These are phyloP conservation scores for Eragrostis curvula DNA, from an alignment of 176 grass and related monocot species.

Conservation along the genomic window DNA sequence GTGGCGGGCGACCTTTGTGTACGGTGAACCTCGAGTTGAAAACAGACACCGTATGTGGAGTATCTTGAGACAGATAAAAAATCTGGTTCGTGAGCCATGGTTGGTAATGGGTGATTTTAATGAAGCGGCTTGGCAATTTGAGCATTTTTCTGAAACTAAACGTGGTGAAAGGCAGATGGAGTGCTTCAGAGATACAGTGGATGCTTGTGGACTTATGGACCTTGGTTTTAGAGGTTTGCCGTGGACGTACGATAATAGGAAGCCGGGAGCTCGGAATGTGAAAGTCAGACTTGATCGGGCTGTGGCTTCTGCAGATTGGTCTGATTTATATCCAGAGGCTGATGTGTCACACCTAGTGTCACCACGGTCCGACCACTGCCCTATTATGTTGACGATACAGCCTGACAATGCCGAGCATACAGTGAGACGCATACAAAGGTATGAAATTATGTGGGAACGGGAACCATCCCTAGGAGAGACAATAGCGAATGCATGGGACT, in stretches of 20 bases:
- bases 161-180: background rate
- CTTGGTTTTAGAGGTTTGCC: background rate
- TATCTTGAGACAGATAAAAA: no score
- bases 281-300: background rate
- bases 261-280: background rate
- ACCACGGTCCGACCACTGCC: background rate
- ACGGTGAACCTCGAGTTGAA: no score
- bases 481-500: background rate
- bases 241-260: background rate
- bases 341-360: background rate
- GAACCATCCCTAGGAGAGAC: accelerated
- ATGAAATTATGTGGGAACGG: background rate
- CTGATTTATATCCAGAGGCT: background rate
- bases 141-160: background rate
- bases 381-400: background rate
- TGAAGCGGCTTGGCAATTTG: background rate
- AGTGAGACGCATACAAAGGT: accelerated
- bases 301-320: accelerated
- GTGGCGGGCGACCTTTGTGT: no score
- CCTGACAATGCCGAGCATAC: accelerated
- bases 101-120: background rate
- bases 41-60: no score
- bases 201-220: background rate
- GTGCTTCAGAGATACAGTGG: background rate
- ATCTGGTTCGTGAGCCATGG: no score